These are phyloP conservation scores for Diophrys sp. DNA, from an alignment of 73 alveolate genomes.

Conservation along the genomic window DNA sequence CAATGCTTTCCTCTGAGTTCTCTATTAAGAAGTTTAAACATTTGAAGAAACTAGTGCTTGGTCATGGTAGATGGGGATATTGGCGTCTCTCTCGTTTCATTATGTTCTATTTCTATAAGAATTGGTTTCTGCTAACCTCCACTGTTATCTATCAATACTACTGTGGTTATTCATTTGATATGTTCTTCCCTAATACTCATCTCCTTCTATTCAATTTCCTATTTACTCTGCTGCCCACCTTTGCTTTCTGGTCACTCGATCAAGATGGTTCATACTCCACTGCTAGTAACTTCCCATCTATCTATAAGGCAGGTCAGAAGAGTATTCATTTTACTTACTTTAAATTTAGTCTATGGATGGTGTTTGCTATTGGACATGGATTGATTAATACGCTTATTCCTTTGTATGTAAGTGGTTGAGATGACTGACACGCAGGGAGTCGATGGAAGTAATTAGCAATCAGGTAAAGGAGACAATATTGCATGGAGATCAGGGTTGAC, in stretches of 20 bases:
- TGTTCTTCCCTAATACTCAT: constrained; percentile 81
- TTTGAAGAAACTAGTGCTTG: constrained; percentile 65
- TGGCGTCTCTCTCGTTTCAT: constrained; percentile 75
- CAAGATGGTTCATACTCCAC: constrained; percentile 61
- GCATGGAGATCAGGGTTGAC: constrained; percentile 69
- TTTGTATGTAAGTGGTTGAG: constrained; percentile 43
- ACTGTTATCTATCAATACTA: constrained; percentile 68
- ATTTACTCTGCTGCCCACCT: constrained; percentile 85
- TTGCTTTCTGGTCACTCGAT: constrained; percentile 71
- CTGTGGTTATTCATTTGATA: constrained; percentile 82
- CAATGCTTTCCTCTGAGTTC: constrained; percentile 84
- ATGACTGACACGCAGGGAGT: constrained; percentile 50
- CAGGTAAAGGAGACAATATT: constrained; percentile 58
- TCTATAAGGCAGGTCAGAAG: constrained; percentile 81
- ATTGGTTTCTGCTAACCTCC: constrained; percentile 73
- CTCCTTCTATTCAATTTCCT: constrained; percentile 77
- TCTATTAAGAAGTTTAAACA: constrained; percentile 77
- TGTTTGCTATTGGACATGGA: constrained; percentile 68
- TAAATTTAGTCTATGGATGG: constrained; percentile 71
- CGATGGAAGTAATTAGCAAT: constrained; percentile 36
- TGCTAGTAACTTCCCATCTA: constrained; percentile 59
- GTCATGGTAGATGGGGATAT: constrained; percentile 88
- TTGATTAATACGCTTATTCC: constrained; percentile 59
- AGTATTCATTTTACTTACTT: constrained; percentile 60
- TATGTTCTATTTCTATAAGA: constrained; percentile 85